Conservation (phyloP, 306 rosid species). For the Castanea mollissima region DNA sequence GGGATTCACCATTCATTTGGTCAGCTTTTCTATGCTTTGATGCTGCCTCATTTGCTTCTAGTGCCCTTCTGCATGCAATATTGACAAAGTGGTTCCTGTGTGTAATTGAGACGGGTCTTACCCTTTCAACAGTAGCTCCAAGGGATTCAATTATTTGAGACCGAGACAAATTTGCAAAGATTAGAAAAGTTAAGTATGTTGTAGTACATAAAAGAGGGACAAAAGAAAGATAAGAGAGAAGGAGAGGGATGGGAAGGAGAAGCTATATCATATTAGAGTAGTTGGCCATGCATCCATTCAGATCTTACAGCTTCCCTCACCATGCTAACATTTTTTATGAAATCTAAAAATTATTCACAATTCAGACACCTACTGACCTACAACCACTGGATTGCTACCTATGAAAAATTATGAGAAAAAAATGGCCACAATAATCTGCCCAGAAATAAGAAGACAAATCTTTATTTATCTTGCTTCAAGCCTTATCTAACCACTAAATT, state of each 20-base stretch:
- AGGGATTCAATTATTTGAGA: slow-evolving; percentile 81
- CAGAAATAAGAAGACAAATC: neutral
- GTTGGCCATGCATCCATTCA: neutral
- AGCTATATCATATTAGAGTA: neutral
- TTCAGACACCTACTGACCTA: neutral
- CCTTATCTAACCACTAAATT: neutral
- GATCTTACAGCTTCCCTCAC: neutral
- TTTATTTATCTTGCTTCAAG: neutral
- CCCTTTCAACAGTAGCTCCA: slow-evolving; percentile 92
- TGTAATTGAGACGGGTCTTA: slow-evolving; percentile 87
- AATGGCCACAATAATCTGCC: neutral
- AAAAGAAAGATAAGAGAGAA: neutral
- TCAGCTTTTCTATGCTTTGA: slow-evolving; percentile 29
- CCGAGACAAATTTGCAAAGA: slow-evolving; percentile 34
- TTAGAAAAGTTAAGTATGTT: neutral
- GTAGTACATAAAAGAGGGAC: neutral
- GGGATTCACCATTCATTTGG: slow-evolving; percentile 29
- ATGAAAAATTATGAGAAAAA: neutral
- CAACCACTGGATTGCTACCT: neutral
- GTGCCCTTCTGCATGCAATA: slow-evolving; percentile 74
- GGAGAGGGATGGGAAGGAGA: neutral
- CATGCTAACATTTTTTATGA: neutral
- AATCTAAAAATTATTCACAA: neutral
- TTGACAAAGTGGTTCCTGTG: slow-evolving; percentile 87
- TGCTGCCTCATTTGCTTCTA: slow-evolving; percentile 70